A percentile compares a stretch with the other conserved stretches of the same genome.
phyloP scores from a whole-genome alignment of 2,329 filamentous ascomycete genomes.

The Diaporthe capsici region DNA sequence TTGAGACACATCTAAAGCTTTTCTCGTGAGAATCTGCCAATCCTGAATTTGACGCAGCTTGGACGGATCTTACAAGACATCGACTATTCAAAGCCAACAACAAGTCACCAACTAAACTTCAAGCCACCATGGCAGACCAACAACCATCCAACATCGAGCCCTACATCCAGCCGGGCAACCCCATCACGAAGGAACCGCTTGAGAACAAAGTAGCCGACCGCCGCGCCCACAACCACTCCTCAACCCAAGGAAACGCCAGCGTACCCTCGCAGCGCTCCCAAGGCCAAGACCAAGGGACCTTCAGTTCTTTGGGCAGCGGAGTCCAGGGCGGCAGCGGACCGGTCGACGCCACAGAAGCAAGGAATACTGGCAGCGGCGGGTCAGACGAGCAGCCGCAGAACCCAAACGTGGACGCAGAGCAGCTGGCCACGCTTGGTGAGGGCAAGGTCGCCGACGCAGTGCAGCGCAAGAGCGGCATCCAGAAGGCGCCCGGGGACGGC shows the following conservation, averaged over 20 bases:
- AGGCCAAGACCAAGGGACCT: constrained; percentile 40
- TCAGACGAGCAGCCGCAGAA: constrained; percentile 39
- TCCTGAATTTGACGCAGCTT: neutral
- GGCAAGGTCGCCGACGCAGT: constrained; percentile 48
- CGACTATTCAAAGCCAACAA: neutral
- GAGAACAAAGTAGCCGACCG: constrained; percentile 31
- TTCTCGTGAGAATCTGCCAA: neutral
- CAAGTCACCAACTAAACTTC: neutral
- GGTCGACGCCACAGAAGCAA: constrained; percentile 42
- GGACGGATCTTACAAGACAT: neutral
- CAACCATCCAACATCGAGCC: constrained; percentile 42
- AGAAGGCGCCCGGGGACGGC: constrained; percentile 43
- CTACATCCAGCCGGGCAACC: constrained; percentile 40
- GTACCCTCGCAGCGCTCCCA: constrained; percentile 10
- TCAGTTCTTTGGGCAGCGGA: constrained; percentile 43
- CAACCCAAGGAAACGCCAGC: neutral
- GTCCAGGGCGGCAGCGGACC: constrained; percentile 42
- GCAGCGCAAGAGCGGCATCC: constrained; percentile 45
- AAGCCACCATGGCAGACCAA: constrained; percentile 32
- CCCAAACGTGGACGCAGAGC: constrained; percentile 46
- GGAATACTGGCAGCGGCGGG: constrained; percentile 33
- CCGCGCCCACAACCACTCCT: neutral
- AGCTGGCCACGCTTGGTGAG: constrained; percentile 46
- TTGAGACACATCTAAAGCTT: neutral
- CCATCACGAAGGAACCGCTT: constrained; percentile 36